Evolutionary conservation across 768 basidiomycete species (phyloP), one percentile per base, ranked within the genome.

Genomic region (Lepiota brunneoincarnata): DNA sequence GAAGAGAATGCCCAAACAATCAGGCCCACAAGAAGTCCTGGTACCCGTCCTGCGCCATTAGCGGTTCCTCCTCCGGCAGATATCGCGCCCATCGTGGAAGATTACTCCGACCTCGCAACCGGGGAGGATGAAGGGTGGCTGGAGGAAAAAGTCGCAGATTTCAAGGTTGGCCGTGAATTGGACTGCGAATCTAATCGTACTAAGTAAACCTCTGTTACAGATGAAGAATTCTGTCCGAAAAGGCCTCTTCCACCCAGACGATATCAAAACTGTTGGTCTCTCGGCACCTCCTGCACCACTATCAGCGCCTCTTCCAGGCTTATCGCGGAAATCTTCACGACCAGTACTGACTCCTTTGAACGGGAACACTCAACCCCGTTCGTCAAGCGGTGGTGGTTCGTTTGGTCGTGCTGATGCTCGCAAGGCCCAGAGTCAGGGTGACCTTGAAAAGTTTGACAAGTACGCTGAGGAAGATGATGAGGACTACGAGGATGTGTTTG

Each of bases 401-500:
- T 76, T 87, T 57, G 89, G 90, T 15, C 76, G 81, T 9, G 75
- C 83, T 2, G 88, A 90, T 58, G 83, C 85, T 2, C 74, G 74
- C 56, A 72, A 80, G 55, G 58, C 79, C 34, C 68, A 76, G 47
- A 81, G 76, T 56, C 78, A 83, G 54, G 74, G 75, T 52, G 90
- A 87, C 66, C 86, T 96, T 57, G 81, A 80, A n/a, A 93, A 93
- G 66, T 86, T 96, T 58, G 81, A 80, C 18, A 93, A 93, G 66
- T 97, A 96, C 67, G 75, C 90, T 5, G 93, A 96, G 69, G 84
- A 83, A 7, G 81, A 80, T 44, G 91, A 97, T 23, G 90, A 98
- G 63, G 93, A 98, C 65, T 98, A 97, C 63, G 93, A 96, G 43
- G 96, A 97, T 67, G 86, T 98, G 9, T 96, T 98, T 68, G 93